These are phyloP conservation scores for Lactarius evosmus DNA, from an alignment of 768 basidiomycete genomes.

Conservation along the genomic window DNA sequence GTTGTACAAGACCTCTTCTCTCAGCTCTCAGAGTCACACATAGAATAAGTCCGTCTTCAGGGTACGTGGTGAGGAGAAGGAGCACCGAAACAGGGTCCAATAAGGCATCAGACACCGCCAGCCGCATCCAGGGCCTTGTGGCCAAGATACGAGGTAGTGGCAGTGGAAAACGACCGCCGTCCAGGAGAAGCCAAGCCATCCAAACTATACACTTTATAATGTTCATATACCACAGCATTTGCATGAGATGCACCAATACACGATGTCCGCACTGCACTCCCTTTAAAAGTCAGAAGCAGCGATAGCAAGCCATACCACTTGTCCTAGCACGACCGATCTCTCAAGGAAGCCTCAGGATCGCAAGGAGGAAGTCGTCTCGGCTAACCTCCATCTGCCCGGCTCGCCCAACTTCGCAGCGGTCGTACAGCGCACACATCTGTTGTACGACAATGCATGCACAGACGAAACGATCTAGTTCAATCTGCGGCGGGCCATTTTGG, in stretches of 20 bases:
- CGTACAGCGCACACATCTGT: slow-evolving; percentile 8
- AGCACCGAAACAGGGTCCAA: no score
- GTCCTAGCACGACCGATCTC: no score
- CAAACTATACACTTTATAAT: background rate
- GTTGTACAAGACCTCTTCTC: background rate
- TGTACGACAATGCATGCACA: slow-evolving; percentile 15
- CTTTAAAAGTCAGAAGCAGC: background rate
- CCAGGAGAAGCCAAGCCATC: no score
- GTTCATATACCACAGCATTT: background rate
- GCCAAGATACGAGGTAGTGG: no score
- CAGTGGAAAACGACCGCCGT: no score
- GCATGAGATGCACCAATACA: background rate
- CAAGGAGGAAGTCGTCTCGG: slow-evolving; percentile 12
- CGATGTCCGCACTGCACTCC: background rate
- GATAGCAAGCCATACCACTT: background rate
- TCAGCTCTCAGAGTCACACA: background rate
- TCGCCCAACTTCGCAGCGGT: background rate
- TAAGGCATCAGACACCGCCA: no score
- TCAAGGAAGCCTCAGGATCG: slow-evolving; percentile 4
- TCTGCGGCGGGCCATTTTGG: background rate
- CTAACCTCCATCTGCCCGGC: background rate
- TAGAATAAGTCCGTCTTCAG: background rate
- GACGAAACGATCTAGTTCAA: slow-evolving; percentile 13
- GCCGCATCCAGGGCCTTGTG: no score
- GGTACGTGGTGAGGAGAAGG: background rate